Evolutionary conservation across 2,329 filamentous ascomycete species (phyloP), one percentile per base, ranked within the genome.

Genomic region (Diaporthe amygdali): DNA sequence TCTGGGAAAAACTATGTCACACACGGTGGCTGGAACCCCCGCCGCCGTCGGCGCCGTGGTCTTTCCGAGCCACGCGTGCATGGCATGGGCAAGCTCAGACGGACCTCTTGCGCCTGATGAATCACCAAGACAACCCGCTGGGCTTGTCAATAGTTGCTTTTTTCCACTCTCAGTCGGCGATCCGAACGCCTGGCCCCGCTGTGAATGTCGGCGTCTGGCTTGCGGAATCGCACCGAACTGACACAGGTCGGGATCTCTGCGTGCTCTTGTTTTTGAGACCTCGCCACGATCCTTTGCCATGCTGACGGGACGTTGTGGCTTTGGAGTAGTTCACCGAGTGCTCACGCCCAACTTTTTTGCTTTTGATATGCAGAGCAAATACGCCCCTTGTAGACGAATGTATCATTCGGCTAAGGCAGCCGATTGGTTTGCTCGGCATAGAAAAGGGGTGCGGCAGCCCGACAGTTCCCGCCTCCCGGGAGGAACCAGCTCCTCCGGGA

Each of bases 61-160:
- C n/a, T 15, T n/a, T 30, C 39, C 25, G 22, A 27, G 6, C 56
- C 25, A 8, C 44, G 10, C 39, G 5, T 27, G 56, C 56, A 46
- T 34, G 27, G 41, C 41, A 63, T 63, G n/a, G n/a, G n/a, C n/a
- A n/a, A n/a, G n/a, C 44, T 20, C 59, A 27, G 44, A 37, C 41
- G n/a, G n/a, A n/a, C 44, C 34, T n/a, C 17, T 25, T 3, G 3
- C 37, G 10, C 15, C 10, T 49, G 59, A 22, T 64, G 44, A 64
- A 25, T 64, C 59, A 64, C 59, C 41, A 64, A 49, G 59, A 37
- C 20, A 64, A 34, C 20, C 59, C 12, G 39, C 32, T 20, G 59
- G 59, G 59, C 59, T 64, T 64, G 30, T 49, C 59, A 49, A 27
- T 64, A 25, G 44, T 64, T 64, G 59, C 59, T 64, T 64, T 22